These are phyloP conservation scores for Phytophthora palmivora DNA, from an alignment of 352 stramenopile genomes.

Conservation along the genomic window DNA sequence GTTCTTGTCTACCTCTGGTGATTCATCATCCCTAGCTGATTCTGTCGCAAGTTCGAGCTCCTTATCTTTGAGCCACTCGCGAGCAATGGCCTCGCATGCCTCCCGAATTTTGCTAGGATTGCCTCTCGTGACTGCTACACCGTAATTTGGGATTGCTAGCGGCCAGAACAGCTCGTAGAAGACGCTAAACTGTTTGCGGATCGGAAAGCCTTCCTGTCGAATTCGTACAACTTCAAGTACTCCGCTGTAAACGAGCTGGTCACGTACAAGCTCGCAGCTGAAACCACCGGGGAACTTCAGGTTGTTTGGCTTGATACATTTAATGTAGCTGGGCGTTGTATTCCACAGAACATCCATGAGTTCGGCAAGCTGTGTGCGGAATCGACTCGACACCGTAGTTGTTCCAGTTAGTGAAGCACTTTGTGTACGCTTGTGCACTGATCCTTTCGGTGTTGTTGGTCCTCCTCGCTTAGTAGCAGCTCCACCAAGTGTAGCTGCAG, in stretches of 20 bases:
- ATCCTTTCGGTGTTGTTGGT: constrained; percentile 20
- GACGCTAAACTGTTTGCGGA: constrained; percentile 77
- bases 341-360: constrained; percentile 86
- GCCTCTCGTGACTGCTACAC: constrained; percentile 25
- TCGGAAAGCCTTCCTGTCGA: constrained; percentile 91
- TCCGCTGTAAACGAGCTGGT: constrained; percentile 93
- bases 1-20: constrained; percentile 32
- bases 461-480: constrained; percentile 37
- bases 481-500: constrained; percentile 16
- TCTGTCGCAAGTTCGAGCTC: constrained; percentile 15
- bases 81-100: constrained; percentile 58
- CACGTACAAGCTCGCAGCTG: constrained; percentile 87
- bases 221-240: constrained; percentile 94
- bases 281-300: constrained; percentile 92
- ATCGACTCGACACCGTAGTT: constrained; percentile 74
- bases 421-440: constrained; percentile 44
- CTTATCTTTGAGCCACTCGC: constrained; percentile 57
- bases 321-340: constrained; percentile 94
- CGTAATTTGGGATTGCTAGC: constrained; percentile 42
- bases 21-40: constrained; percentile 14
- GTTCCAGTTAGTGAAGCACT: constrained; percentile 65
- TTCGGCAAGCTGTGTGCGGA: constrained; percentile 78
- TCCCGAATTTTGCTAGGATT: constrained; percentile 36
- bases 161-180: constrained; percentile 82
- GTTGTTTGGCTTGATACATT: constrained; percentile 96